Evolutionary conservation across 257 asterid genomes (phyloP).

Genomic region (Solanum rostratum): DNA sequence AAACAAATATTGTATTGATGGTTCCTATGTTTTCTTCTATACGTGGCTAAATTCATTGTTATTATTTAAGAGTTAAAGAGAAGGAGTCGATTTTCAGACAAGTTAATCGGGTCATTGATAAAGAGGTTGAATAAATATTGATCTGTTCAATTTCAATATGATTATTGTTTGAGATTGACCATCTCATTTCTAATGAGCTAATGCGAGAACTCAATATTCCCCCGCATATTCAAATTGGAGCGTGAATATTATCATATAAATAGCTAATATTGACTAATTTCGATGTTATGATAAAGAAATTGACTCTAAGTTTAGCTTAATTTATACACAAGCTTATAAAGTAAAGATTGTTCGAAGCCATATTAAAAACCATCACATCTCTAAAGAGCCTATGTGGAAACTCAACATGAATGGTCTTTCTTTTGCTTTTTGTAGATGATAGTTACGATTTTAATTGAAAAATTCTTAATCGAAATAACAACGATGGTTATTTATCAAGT

Average conservation of each 20-base stretch:
- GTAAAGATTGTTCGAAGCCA: neutral
- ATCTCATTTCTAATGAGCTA: too few relatives aligned
- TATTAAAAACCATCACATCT: neutral
- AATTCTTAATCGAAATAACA: neutral
- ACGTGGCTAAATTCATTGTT: neutral
- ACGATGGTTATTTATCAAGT: neutral
- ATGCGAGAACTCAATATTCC: neutral
- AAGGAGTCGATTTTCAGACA: neutral
- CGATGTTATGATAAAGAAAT: neutral
- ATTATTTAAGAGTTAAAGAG: neutral
- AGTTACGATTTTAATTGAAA: neutral
- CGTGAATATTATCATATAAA: neutral
- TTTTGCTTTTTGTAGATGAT: neutral
- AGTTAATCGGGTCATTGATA: neutral
- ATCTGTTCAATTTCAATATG: too few relatives aligned
- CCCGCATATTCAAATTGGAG: neutral
- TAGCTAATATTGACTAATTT: neutral
- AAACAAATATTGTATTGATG: neutral
- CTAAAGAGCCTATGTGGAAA: neutral
- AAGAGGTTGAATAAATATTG: neutral
- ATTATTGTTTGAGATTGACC: too few relatives aligned
- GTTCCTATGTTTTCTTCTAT: neutral
- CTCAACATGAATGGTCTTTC: neutral
- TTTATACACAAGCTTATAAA: neutral
- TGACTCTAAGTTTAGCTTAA: neutral